Evolutionary conservation across 495 filamentous ascomycete genomes (phyloP), one percentile per base, ranked within the genome.

Genomic region (Penicillium cosmopolitanum): DNA sequence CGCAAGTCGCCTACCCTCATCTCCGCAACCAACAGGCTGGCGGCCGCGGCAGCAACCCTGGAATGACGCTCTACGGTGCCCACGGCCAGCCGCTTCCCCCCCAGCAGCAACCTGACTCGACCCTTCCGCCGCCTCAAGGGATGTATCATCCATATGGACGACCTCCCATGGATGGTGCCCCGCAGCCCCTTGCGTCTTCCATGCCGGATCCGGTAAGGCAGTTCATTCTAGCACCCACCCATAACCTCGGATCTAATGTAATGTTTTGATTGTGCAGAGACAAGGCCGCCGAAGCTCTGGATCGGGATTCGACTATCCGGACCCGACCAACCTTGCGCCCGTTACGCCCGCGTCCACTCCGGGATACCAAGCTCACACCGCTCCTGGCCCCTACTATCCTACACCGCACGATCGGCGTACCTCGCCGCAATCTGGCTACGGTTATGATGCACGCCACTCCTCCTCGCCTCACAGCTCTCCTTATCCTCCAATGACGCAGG

Each of bases 1-100:
- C 89, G 21, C 90, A 92, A 66, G 84, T 88, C 19, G 86, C 84
- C 51, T 89, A 87, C 58, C 85, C 86, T 33, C 78, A 86, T 65
- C 68, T 88, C 70, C 78, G 82, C 50, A 81, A 82, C 61, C 70
- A 72, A 51, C 80, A 74, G 56, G 71, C 36, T 5, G 42, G 69
- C 23, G 73, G 68, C 43, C 75, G 77, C 52, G 74, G 76, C 56
- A 74, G 77, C 44, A 58, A 73, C 71, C 72, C 71, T 4, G 63
- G 56, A 7, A 66, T 78, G 43, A 66, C 80, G 58, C 80, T 92
- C 42, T 92, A 89, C 73, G 89, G 89, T 31, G 87, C 89, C 36
- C 89, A 91, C 65, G 90, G 90, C 34, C 88, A 92, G 65, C 90
- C 88, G 38, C 81, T 87, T 44, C 84, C 85, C 12, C 79, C 82